Conservation (phyloP, 352 stramenopile genomes). For the Thalassiosira livingstoniorum region DNA sequence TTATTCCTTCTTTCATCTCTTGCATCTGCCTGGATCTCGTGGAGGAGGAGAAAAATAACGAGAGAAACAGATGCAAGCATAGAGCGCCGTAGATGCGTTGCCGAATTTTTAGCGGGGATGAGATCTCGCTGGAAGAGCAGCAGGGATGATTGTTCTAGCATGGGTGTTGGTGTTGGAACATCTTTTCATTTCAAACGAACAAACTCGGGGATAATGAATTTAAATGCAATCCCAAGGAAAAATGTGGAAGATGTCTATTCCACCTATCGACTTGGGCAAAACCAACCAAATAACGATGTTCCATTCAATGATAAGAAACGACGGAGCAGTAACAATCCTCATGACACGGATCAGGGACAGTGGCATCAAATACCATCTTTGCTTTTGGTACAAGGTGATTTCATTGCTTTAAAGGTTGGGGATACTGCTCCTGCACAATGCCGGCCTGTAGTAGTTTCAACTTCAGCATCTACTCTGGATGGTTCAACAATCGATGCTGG, state of each 20-base stretch:
- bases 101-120: constrained; percentile 52
- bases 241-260: constrained; percentile 60
- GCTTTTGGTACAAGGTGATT: constrained; percentile 77
- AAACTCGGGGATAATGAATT: background rate
- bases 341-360: constrained; percentile 33
- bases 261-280: constrained; percentile 30
- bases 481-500: constrained; percentile 1
- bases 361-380: constrained; percentile 77
- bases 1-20: constrained; percentile 49
- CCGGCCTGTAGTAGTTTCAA: constrained; percentile 18
- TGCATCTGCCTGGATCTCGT: constrained; percentile 31
- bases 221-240: constrained; percentile 44
- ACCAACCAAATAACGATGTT: background rate
- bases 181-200: background rate
- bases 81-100: constrained; percentile 48
- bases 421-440: constrained; percentile 72
- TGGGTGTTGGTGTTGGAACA: background rate
- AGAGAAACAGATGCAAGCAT: constrained; percentile 46
- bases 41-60: constrained; percentile 40
- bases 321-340: background rate
- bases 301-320: background rate
- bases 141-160: background rate
- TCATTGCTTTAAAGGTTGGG: constrained; percentile 80
- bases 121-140: background rate
- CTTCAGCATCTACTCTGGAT: background rate